These are phyloP conservation scores for Mrakia frigida DNA, from an alignment of 768 basidiomycete species.

Conservation along the genomic window DNA sequence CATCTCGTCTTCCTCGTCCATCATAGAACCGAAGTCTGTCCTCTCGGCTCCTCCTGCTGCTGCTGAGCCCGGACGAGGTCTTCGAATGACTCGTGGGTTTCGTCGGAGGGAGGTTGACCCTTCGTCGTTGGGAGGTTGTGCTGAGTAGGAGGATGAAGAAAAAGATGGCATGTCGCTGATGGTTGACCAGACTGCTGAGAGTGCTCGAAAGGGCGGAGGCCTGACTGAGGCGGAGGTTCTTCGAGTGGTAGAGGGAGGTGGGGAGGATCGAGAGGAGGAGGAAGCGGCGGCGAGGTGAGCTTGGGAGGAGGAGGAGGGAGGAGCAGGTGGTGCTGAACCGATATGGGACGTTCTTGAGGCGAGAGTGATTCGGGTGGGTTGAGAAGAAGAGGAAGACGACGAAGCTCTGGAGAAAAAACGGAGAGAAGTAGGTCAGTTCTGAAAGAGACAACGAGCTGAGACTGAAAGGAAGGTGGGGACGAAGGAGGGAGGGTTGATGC, in stretches of 20 bases:
- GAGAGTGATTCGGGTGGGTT: neutral
- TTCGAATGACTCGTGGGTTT: neutral
- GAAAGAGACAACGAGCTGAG: too few species aligned
- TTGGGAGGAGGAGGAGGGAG: neutral
- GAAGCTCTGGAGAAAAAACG: neutral
- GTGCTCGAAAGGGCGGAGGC: neutral
- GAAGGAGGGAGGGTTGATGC: too few species aligned
- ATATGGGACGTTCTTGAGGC: neutral
- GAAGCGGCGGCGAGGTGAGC: neutral
- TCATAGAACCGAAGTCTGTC: neutral
- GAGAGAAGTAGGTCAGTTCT: neutral
- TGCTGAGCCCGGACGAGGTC: neutral
- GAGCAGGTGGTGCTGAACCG: neutral
- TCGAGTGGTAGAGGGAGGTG: slow-evolving; percentile 1
- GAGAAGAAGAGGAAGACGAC: too few species aligned
- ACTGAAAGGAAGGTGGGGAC: too few species aligned
- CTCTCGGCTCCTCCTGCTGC: neutral
- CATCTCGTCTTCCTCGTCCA: neutral
- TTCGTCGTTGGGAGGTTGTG: neutral
- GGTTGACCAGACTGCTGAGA: neutral
- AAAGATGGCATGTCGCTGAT: neutral
- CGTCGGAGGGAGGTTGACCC: neutral
- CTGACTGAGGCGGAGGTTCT: neutral
- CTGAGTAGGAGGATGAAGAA: neutral
- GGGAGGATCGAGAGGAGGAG: slow-evolving; percentile 2